Percentiles rank a stretch among this genome's conserved stretches.
These are phyloP conservation scores for Anacardium occidentale DNA, from an alignment of 345 rosid genomes.

Conservation along the genomic window DNA sequence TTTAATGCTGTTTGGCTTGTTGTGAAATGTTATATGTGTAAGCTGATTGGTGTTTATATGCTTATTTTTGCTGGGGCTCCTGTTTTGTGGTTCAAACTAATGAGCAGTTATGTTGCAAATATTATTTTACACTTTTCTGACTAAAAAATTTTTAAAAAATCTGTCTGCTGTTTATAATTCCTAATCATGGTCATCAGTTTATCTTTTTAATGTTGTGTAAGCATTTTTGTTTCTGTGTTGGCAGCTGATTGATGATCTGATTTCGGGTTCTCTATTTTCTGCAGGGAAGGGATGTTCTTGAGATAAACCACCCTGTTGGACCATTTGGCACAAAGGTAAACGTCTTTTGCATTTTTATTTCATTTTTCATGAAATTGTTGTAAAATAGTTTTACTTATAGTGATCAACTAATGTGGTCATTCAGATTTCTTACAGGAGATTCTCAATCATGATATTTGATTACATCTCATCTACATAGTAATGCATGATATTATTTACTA, in stretches of 20 bases:
- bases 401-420: neutral
- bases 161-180: neutral
- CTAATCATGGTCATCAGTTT: neutral
- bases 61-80: neutral
- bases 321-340: slow-evolving; percentile 95
- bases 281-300: slow-evolving; percentile 74
- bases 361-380: neutral
- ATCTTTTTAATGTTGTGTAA: neutral
- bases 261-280: slow-evolving; percentile 13
- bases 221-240: neutral
- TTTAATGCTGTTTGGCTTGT: neutral
- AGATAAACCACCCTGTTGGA: slow-evolving; percentile 66
- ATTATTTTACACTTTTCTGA: neutral
- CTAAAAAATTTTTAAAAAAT: no score
- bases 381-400: neutral
- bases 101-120: neutral
- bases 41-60: neutral
- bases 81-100: neutral
- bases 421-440: neutral
- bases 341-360: neutral
- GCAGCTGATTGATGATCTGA: neutral
- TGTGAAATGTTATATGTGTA: neutral
- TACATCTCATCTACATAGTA: neutral
- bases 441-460: neutral
- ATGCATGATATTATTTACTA: neutral